Percentiles rank a stretch among this genome's conserved stretches.
phyloP scores from a whole-genome alignment of 2,329 filamentous ascomycete species.

The Beauveria pseudobassiana region DNA sequence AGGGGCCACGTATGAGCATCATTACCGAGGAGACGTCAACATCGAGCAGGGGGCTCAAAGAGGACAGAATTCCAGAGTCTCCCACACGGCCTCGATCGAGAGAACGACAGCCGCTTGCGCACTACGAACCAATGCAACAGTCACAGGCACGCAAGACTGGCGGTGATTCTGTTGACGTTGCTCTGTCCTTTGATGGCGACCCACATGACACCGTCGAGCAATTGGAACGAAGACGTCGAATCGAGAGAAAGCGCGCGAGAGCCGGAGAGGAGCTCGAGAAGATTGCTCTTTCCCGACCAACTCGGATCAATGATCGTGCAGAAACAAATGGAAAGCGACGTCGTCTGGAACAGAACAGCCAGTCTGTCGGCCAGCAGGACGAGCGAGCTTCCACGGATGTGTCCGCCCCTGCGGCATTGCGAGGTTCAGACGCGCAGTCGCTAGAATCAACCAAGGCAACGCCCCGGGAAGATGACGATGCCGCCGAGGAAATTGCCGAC shows the following conservation, averaged over 20 bases:
- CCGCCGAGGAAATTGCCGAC: background rate
- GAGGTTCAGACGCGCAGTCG: constrained; percentile 19
- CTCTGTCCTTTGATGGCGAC: constrained; percentile 25
- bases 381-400: background rate
- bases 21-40: constrained; percentile 21
- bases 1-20: constrained; percentile 14
- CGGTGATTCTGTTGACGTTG: constrained; percentile 18
- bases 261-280: constrained; percentile 33
- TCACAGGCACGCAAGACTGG: constrained; percentile 35
- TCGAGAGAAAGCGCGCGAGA: constrained; percentile 30
- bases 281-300: constrained; percentile 29
- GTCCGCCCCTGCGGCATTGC: constrained; percentile 11
- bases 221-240: constrained; percentile 29
- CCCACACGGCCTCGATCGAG: constrained; percentile 21
- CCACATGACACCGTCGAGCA: constrained; percentile 36
- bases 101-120: constrained; percentile 27
- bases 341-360: background rate
- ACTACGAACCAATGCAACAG: constrained; percentile 39
- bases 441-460: constrained; percentile 27
- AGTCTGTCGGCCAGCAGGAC: background rate
- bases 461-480: constrained; percentile 20
- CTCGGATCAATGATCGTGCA: constrained; percentile 17
- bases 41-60: constrained; percentile 18
- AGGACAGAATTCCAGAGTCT: constrained; percentile 30
- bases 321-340: constrained; percentile 19